Percentiles rank a stretch among this genome's conserved stretches.
Conservation (phyloP, 2,329 filamentous ascomycete species). For the Shiraia sp. region DNA sequence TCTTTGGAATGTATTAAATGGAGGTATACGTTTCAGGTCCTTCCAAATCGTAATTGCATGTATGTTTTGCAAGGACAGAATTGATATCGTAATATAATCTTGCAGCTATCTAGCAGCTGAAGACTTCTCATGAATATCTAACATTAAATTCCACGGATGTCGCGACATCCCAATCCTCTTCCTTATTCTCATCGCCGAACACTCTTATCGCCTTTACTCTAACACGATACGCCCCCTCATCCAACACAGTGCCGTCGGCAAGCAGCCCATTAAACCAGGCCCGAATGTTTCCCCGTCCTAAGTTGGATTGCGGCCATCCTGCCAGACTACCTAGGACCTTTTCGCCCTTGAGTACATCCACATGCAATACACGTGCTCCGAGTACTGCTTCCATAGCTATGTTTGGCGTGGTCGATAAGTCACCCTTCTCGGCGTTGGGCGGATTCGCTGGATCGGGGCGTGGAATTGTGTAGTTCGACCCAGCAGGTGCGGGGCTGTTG, state of each 20-base stretch:
- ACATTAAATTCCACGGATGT: no score
- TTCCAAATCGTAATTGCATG: no score
- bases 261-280: slow-evolving; percentile 18
- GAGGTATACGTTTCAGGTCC: no score
- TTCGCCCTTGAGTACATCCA: slow-evolving; percentile 10
- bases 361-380: slow-evolving; percentile 8
- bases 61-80: no score
- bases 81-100: no score
- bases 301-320: slow-evolving; percentile 9
- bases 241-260: slow-evolving; percentile 14
- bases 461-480: slow-evolving; percentile 11
- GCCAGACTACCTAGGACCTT: slow-evolving; percentile 7
- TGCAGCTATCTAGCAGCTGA: no score
- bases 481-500: slow-evolving; percentile 8
- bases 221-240: slow-evolving; percentile 17
- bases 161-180: background rate
- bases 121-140: no score
- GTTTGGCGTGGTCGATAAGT: slow-evolving; percentile 4
- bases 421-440: slow-evolving; percentile 3
- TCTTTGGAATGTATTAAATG: no score
- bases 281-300: slow-evolving; percentile 1
- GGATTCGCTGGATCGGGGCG: slow-evolving; percentile 14
- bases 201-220: slow-evolving; percentile 17
- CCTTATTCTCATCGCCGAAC: background rate
- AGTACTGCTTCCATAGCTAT: slow-evolving; percentile 5